Conservation (phyloP, 2,329 filamentous ascomycete species). For the Fusarium equiseti region DNA sequence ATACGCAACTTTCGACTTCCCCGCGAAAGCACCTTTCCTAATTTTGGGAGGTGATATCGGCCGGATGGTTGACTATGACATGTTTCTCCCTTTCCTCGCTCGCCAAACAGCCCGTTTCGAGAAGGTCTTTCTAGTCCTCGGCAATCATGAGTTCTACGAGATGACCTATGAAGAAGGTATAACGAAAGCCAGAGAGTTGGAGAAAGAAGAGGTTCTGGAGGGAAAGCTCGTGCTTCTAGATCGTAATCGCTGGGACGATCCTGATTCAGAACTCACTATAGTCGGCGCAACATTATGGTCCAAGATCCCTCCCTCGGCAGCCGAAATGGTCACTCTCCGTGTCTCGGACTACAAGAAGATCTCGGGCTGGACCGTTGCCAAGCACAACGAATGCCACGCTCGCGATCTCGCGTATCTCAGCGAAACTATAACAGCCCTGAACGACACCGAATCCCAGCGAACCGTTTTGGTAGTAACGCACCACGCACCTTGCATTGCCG, state of each 20-base stretch:
- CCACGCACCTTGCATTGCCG: constrained; percentile 65
- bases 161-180: constrained; percentile 55
- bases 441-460: constrained; percentile 29
- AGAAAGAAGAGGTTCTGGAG: constrained; percentile 53
- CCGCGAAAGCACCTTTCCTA: constrained; percentile 56
- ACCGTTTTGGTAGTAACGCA: constrained; percentile 66
- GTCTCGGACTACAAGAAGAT: constrained; percentile 68
- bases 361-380: constrained; percentile 61
- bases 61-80: constrained; percentile 60
- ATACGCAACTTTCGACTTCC: constrained; percentile 58
- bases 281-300: constrained; percentile 72
- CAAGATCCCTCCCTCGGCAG: constrained; percentile 56
- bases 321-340: constrained; percentile 55
- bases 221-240: constrained; percentile 60
- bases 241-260: constrained; percentile 55
- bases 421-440: constrained; percentile 51
- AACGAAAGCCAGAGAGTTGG: constrained; percentile 53
- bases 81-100: constrained; percentile 59
- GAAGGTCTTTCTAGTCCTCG: constrained; percentile 62
- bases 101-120: constrained; percentile 57
- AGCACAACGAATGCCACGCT: constrained; percentile 62
- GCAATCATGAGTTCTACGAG: constrained; percentile 68
- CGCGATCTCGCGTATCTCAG: constrained; percentile 65
- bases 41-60: constrained; percentile 65
- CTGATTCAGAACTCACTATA: constrained; percentile 59